A percentile compares a stretch with the other conserved stretches of the same genome.
Conservation (phyloP, 768 basidiomycete genomes). For the Sarcodon sp. region DNA sequence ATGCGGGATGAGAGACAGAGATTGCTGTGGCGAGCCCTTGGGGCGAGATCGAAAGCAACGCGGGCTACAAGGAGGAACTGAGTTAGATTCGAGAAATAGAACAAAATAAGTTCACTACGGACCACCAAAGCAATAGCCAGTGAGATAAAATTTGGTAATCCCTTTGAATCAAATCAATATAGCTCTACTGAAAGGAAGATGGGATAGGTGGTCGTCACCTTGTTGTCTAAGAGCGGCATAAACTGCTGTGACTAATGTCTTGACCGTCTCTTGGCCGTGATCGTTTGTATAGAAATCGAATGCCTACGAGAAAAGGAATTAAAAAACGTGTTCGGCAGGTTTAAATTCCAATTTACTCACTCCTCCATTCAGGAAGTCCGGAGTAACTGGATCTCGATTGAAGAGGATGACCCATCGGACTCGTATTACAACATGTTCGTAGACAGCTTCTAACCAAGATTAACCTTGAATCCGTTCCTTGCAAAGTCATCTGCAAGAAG, state of each 20-base stretch:
- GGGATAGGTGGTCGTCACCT: constrained; percentile 9
- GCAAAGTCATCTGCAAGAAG: constrained; percentile 31
- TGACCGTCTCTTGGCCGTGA: constrained; percentile 20
- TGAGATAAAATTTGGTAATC: constrained; percentile 41
- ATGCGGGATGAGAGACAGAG: constrained; percentile 47
- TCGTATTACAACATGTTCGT: too few relatives aligned
- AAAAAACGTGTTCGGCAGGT: too few relatives aligned
- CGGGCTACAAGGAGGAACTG: constrained; percentile 14
- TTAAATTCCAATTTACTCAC: too few relatives aligned
- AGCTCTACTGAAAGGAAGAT: too few relatives aligned
- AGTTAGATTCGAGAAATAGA: too few relatives aligned
- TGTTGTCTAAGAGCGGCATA: constrained; percentile 22
- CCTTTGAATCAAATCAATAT: constrained; percentile 37
- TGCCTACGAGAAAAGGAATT: too few relatives aligned
- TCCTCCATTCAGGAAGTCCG: constrained; percentile 4
- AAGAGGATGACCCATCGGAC: constrained; percentile 19
- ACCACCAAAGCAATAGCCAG: constrained; percentile 61
- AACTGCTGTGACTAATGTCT: constrained; percentile 23
- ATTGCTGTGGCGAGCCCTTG: constrained; percentile 35
- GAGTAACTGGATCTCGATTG: constrained; percentile 19
- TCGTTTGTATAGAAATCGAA: constrained; percentile 10
- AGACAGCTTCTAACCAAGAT: too few relatives aligned
- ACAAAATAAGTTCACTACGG: too few relatives aligned
- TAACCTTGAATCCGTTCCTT: constrained; percentile 24
- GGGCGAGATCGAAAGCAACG: constrained; percentile 51